Percentiles rank a stretch among this genome's conserved stretches.
phyloP scores from a whole-genome alignment of 345 rosid species.

The Salix viminalis region DNA sequence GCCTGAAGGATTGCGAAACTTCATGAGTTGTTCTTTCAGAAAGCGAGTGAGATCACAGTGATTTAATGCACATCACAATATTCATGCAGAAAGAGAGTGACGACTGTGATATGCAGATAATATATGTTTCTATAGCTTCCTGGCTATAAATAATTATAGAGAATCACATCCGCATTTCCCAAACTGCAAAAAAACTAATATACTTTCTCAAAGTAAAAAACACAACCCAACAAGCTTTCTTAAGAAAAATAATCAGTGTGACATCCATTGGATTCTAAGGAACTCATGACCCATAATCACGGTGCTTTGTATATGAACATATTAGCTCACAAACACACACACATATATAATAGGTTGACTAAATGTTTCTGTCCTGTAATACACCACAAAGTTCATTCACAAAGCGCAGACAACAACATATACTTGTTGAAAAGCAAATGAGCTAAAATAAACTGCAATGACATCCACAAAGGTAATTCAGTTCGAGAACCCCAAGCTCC shows the following conservation, averaged over 20 bases:
- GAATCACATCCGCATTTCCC: not conserved
- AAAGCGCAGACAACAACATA: not conserved
- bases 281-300: not conserved
- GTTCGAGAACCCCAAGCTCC: not conserved
- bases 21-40: not conserved
- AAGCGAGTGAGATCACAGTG: not conserved
- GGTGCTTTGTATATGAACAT: not conserved
- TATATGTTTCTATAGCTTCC: not conserved
- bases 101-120: not conserved
- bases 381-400: not conserved
- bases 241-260: not conserved
- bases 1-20: constrained; percentile 41
- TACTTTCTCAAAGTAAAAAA: not conserved
- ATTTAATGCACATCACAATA: not conserved
- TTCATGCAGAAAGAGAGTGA: not conserved
- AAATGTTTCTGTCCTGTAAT: not conserved
- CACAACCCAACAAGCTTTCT: not conserved
- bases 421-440: not conserved
- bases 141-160: not conserved
- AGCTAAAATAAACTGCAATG: not conserved
- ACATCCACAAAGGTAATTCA: not conserved
- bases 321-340: not conserved
- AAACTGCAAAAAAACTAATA: not conserved
- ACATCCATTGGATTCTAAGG: not conserved
- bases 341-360: not conserved